Evolutionary conservation across 2,329 filamentous ascomycete species (phyloP).

Genomic region (Ophiocordyceps camponoti-leonardi): DNA sequence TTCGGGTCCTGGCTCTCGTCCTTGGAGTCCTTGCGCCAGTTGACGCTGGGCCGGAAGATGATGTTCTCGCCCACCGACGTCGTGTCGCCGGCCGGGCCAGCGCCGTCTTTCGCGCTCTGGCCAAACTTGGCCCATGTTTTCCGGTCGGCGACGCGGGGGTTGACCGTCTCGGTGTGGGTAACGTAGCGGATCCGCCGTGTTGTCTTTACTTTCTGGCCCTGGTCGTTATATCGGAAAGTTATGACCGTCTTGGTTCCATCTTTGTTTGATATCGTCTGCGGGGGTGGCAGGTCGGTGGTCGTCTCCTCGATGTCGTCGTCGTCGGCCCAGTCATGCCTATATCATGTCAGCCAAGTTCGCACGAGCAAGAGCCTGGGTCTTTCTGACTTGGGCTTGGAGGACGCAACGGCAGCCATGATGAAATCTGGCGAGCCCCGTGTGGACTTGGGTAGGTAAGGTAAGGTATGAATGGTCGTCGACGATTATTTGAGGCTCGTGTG

Average conservation of each 20-base stretch:
- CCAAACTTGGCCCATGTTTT: constrained; percentile 92
- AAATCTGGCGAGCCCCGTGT: background rate
- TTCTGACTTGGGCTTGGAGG: constrained; percentile 23
- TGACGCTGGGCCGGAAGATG: constrained; percentile 79
- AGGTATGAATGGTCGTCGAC: background rate
- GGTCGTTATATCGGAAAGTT: constrained; percentile 77
- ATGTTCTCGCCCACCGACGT: constrained; percentile 96
- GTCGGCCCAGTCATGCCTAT: constrained; percentile 77
- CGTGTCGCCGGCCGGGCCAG: constrained; percentile 74
- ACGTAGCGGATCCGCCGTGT: constrained; percentile 90
- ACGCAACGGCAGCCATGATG: constrained; percentile 21
- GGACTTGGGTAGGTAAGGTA: background rate
- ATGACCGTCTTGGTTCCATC: constrained; percentile 95
- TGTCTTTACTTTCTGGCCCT: constrained; percentile 91
- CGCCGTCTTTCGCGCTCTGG: constrained; percentile 64
- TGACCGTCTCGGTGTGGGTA: constrained; percentile 81
- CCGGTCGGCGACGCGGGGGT: constrained; percentile 90
- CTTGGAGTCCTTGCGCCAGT: constrained; percentile 84
- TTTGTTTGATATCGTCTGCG: constrained; percentile 88
- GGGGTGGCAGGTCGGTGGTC: constrained; percentile 53
- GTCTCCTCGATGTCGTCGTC: constrained; percentile 76
- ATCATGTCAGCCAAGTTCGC: constrained; percentile 15
- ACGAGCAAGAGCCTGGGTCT: background rate
- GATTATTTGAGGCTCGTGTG: background rate
- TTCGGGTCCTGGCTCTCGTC: constrained; percentile 61